phyloP scores from a whole-genome alignment of 2,329 filamentous ascomycete genomes.

The Cordyceps tenuipes region DNA sequence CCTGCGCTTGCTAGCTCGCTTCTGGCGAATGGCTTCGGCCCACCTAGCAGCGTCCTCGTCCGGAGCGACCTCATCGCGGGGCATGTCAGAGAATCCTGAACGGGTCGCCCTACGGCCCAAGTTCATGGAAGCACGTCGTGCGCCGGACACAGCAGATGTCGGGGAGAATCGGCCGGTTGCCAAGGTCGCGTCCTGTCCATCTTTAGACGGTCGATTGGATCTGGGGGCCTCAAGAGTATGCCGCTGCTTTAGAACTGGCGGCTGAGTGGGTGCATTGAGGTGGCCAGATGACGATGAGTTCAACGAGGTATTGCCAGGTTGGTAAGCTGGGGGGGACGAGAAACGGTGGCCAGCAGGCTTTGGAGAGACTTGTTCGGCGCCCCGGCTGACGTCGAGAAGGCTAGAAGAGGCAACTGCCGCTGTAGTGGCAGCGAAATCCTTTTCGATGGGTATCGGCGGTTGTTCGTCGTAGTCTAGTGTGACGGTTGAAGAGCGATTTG shows the following conservation, averaged over 20 bases:
- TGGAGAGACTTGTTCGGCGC: slow-evolving; percentile 12
- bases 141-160: slow-evolving; percentile 42
- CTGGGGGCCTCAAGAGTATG: slow-evolving; percentile 86
- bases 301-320: slow-evolving; percentile 28
- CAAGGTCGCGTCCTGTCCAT: slow-evolving; percentile 58
- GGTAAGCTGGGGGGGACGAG: slow-evolving; percentile 27
- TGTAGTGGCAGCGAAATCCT: background rate
- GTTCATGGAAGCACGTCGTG: slow-evolving; percentile 73
- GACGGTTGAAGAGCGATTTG: background rate
- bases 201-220: slow-evolving; percentile 60
- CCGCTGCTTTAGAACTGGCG: slow-evolving; percentile 60
- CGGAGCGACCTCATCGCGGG: slow-evolving; percentile 72
- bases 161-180: slow-evolving; percentile 79
- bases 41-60: slow-evolving; percentile 89
- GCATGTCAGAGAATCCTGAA: slow-evolving; percentile 68
- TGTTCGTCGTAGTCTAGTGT: background rate
- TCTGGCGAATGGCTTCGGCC: slow-evolving; percentile 89
- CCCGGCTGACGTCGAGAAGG: slow-evolving; percentile 21
- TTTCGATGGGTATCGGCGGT: background rate
- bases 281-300: slow-evolving; percentile 41
- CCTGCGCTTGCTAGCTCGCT: slow-evolving; percentile 78
- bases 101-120: slow-evolving; percentile 73
- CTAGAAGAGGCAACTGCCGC: slow-evolving; percentile 15
- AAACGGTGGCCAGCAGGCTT: slow-evolving; percentile 10
- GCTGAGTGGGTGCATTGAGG: slow-evolving; percentile 33